Conservation (phyloP, 2,329 filamentous ascomycete genomes). For the Curvularia spicifera region DNA sequence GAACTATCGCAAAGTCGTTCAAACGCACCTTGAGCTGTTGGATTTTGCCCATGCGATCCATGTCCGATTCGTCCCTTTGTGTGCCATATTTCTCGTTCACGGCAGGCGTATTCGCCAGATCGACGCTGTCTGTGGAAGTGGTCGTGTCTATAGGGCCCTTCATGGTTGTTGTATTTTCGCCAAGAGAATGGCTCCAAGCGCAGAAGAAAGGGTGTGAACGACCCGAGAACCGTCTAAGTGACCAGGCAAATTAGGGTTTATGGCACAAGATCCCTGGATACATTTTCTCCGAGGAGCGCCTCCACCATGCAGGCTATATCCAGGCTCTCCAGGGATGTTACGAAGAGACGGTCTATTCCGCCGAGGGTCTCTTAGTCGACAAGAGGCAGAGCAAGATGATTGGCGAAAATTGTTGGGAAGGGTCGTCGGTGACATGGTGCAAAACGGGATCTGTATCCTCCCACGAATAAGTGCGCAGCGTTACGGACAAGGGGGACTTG, state of each 20-base stretch:
- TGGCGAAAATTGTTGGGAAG: slow-evolving; percentile 7
- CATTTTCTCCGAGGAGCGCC: background rate
- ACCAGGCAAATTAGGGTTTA: background rate
- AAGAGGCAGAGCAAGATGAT: background rate
- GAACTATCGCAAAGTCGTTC: background rate
- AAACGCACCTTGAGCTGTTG: slow-evolving; percentile 22
- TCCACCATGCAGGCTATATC: background rate
- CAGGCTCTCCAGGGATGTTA: background rate
- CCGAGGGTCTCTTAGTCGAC: background rate
- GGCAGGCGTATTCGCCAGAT: background rate
- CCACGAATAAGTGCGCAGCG: background rate
- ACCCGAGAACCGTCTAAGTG: background rate
- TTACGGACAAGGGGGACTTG: background rate
- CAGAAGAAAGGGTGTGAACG: background rate
- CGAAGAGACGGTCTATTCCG: background rate
- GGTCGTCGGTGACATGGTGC: background rate
- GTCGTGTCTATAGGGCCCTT: slow-evolving; percentile 7
- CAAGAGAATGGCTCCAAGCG: background rate
- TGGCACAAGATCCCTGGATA: background rate
- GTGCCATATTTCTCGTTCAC: slow-evolving; percentile 10
- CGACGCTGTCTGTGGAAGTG: slow-evolving; percentile 5
- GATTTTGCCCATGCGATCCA: slow-evolving; percentile 31
- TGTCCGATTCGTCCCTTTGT: slow-evolving; percentile 21
- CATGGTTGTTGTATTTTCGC: background rate
- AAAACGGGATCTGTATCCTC: background rate